These are phyloP conservation scores for Fusarium mexicanum DNA, from an alignment of 2,329 filamentous ascomycete genomes.

Conservation along the genomic window DNA sequence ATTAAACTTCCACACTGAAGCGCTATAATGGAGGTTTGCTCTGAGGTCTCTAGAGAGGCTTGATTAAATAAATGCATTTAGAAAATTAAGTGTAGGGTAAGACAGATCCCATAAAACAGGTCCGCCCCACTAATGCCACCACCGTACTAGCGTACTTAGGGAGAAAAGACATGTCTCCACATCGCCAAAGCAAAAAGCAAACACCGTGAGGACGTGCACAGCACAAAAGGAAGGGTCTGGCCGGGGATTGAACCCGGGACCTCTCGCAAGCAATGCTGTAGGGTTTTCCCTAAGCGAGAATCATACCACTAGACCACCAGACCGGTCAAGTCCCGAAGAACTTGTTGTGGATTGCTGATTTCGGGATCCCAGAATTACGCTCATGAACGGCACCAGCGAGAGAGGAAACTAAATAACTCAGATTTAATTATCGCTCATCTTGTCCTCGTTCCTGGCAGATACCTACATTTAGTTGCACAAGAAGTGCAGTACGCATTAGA, in stretches of 20 bases:
- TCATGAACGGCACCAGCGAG: background rate
- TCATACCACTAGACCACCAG: slow-evolving; percentile 74
- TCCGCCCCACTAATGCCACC: no score
- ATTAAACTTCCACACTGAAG: background rate
- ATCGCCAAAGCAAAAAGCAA: background rate
- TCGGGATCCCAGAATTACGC: rapidly evolving
- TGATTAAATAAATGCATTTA: rapidly evolving
- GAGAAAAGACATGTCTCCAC: background rate
- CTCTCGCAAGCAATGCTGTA: slow-evolving; percentile 53
- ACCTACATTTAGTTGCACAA: rapidly evolving
- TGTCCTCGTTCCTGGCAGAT: background rate
- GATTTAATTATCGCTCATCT: no score
- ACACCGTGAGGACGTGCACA: background rate
- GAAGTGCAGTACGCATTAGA: rapidly evolving
- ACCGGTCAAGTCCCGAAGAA: slow-evolving; percentile 36
- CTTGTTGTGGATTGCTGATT: background rate
- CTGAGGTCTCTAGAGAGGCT: background rate
- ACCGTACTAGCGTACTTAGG: no score
- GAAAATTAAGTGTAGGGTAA: background rate
- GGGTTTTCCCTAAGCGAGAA: slow-evolving; percentile 72
- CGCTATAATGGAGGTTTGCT: background rate
- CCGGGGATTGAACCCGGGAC: slow-evolving; percentile 59
- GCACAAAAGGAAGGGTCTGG: slow-evolving; percentile 50
- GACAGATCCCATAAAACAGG: no score
- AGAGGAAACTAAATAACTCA: rapidly evolving